Base-by-base conservation (phyloP, 768 basidiomycete species). In the Lentinula guzmanii region DNA sequence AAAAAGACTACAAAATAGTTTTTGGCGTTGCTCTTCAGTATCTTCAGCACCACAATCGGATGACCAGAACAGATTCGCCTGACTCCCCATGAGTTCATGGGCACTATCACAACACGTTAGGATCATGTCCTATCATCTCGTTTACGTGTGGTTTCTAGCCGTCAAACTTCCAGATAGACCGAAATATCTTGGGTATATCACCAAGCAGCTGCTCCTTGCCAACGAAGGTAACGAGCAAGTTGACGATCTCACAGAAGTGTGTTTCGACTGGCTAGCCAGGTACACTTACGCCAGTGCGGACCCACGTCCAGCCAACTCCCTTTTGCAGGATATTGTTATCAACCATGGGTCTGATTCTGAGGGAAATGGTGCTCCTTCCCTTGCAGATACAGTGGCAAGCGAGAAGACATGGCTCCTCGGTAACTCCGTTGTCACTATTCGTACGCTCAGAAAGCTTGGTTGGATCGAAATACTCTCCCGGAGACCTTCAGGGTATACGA, bases 251-350 rank as follows among this genome's bases (percentile, higher is more conserved):
- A 92, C 95, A 0, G 93, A 98, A 70, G 96, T 98, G 39, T 96
- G 93, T 73, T 95, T 98, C 69, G 97, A 99, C 71, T 98, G 95
- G 94, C 80, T 99, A 16, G 90, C 93, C 9, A 82, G 97, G 16
- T 97, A 97, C 70, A 90, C 96, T 0, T 98, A 95, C 67, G 93
- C 89, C 13, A 94, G 90, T 67, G 93, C 94, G 15, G 95, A 97
- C 69, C 95, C 96, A 1, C 85, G 91, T 15, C 93, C 96, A 2
- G 85, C 93, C 1, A 82, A 79, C 35, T 93, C 92, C 1, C 79
- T 88, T 55, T 80, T 98, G 59, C 84, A 82, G 63, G 90, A 95
- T 39, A 84, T 95, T 57, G 80, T 96, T 55, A 87, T 89, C 82
- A 73, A 31, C 4, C 11, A 16, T 28, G 31, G 53, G 4, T 37